Conservation (phyloP, 768 basidiomycete genomes). For the Lenzites betulinus region DNA sequence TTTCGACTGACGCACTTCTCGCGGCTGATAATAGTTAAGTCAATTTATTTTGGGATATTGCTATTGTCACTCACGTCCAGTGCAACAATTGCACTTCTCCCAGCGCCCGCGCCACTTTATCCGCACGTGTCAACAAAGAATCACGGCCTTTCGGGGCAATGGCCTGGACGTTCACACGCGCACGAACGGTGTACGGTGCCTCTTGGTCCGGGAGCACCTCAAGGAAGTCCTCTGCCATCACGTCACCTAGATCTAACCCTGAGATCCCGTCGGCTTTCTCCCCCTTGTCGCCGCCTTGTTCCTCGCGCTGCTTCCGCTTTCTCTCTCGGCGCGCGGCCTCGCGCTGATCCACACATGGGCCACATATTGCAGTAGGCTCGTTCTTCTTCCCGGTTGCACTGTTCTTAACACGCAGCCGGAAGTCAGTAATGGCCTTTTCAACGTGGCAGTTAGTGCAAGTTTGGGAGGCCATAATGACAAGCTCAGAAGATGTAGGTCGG, state of each 20-base stretch:
- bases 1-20: not conserved
- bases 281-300: not conserved
- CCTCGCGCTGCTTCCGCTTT: not conserved
- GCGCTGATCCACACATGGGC: not conserved
- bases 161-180: not conserved
- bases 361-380: not conserved
- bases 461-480: not conserved
- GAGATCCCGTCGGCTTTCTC: not conserved
- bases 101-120: not conserved
- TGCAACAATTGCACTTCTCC: not conserved
- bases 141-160: not conserved
- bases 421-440: not conserved
- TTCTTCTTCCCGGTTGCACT: not conserved
- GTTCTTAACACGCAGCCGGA: not conserved
- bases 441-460: not conserved
- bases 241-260: not conserved
- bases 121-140: not conserved
- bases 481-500: too few species aligned
- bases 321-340: not conserved
- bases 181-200: not conserved
- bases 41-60: not conserved
- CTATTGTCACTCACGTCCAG: not conserved
- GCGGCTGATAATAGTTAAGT: not conserved
- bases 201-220: not conserved
- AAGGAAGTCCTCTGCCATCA: not conserved